Percentiles rank a stretch among this genome's conserved stretches.
phyloP scores from a whole-genome alignment of 1,284 basidiomycete species.

The Macrocybe sp. region DNA sequence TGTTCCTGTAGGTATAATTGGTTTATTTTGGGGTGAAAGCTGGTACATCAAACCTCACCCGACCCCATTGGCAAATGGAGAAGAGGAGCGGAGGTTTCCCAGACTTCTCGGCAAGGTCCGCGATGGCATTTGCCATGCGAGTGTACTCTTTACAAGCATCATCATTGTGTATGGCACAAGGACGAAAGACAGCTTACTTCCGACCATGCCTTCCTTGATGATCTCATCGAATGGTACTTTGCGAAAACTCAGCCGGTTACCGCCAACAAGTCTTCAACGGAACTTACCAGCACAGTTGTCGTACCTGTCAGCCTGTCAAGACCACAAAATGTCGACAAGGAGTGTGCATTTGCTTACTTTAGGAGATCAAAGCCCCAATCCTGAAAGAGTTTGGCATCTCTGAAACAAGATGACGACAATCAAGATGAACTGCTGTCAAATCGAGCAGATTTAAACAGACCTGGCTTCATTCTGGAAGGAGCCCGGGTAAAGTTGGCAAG shows the following conservation, averaged over 20 bases:
- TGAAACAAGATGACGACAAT: slow-evolving; percentile 10
- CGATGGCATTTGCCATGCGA: slow-evolving; percentile 44
- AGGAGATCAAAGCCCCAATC: slow-evolving; percentile 52
- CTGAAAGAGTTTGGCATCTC: slow-evolving; percentile 38
- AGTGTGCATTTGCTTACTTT: slow-evolving; percentile 28
- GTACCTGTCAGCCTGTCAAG: slow-evolving; percentile 7
- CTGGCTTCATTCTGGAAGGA: slow-evolving; percentile 42
- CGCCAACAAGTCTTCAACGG: neutral
- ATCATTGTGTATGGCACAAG: neutral
- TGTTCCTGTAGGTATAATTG: slow-evolving; percentile 37
- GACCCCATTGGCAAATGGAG: slow-evolving; percentile 49
- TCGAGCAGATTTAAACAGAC: slow-evolving; percentile 1
- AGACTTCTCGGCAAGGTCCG: slow-evolving; percentile 30
- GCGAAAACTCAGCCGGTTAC: no score
- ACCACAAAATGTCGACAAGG: neutral
- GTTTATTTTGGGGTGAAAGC: slow-evolving; percentile 14
- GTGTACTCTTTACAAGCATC: slow-evolving; percentile 34
- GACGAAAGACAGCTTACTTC: slow-evolving; percentile 31
- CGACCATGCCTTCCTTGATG: slow-evolving; percentile 40
- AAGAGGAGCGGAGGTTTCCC: slow-evolving; percentile 40
- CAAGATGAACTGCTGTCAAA: neutral
- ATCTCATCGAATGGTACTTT: slow-evolving; percentile 45
- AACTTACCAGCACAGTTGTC: slow-evolving; percentile 46
- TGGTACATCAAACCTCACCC: slow-evolving; percentile 5
- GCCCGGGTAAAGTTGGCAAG: slow-evolving; percentile 46